Percentiles rank a stretch among this genome's conserved stretches.
Evolutionary conservation across 306 rosid species (phyloP).

Genomic region (Psophocarpus tetragonolobus): DNA sequence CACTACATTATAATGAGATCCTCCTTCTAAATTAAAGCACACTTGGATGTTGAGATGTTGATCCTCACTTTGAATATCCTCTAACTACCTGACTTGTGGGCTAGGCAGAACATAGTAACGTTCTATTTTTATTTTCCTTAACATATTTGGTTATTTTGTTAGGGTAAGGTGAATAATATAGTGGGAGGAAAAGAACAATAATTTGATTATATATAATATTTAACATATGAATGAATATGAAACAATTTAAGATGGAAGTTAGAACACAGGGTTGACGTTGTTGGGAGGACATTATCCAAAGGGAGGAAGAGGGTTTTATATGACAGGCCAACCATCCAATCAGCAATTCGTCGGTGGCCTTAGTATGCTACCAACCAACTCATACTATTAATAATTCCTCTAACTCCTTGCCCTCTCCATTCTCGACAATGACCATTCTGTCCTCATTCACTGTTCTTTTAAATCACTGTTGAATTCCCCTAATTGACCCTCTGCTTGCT

Average conservation of each 20-base stretch:
- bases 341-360: slow-evolving; percentile 78
- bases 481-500: slow-evolving; percentile 10
- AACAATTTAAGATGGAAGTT: no score
- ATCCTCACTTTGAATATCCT: background rate
- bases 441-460: slow-evolving; percentile 14
- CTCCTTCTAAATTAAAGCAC: background rate
- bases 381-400: slow-evolving; percentile 41
- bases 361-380: slow-evolving; percentile 59
- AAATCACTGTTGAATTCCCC: background rate
- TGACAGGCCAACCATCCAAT: slow-evolving; percentile 65
- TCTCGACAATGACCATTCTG: slow-evolving; percentile 3
- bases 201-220: no score
- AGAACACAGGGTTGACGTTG: slow-evolving; percentile 32
- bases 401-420: background rate
- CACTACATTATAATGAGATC: background rate
- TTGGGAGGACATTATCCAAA: slow-evolving; percentile 50
- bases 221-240: no score
- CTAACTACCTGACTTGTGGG: background rate
- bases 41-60: background rate
- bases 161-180: background rate
- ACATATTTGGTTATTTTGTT: background rate
- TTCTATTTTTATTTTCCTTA: background rate
- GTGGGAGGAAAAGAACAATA: no score
- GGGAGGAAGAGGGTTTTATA: background rate
- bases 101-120: background rate